These are phyloP conservation scores for Larix kaempferi DNA, from an alignment of 75 land plant species.

Conservation along the genomic window DNA sequence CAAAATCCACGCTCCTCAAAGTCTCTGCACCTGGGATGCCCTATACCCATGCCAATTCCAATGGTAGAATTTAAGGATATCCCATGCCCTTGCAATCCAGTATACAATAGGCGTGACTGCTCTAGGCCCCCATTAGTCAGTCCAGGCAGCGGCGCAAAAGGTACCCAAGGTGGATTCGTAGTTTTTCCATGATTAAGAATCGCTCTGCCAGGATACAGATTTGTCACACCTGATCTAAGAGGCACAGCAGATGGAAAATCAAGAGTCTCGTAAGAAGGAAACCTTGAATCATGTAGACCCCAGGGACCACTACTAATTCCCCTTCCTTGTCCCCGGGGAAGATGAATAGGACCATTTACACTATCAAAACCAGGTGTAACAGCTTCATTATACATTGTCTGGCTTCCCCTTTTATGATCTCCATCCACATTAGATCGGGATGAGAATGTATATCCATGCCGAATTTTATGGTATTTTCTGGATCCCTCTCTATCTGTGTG, in stretches of 20 bases:
- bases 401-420: slow-evolving; percentile 39
- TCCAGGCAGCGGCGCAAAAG: slow-evolving; percentile 58
- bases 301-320: slow-evolving; percentile 37
- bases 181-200: slow-evolving; percentile 48
- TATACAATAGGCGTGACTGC: slow-evolving; percentile 45
- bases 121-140: slow-evolving; percentile 63
- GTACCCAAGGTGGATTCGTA: slow-evolving; percentile 46
- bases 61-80: slow-evolving; percentile 18
- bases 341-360: slow-evolving; percentile 21
- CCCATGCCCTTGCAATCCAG: slow-evolving; percentile 43
- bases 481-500: slow-evolving; percentile 34
- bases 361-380: slow-evolving; percentile 31
- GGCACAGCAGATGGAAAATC: slow-evolving; percentile 55
- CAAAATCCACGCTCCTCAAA: slow-evolving; percentile 99
- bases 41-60: slow-evolving; percentile 38
- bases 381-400: slow-evolving; percentile 35
- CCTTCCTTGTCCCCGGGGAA: slow-evolving; percentile 52
- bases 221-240: slow-evolving; percentile 31
- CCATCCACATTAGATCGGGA: slow-evolving; percentile 31
- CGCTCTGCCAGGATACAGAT: slow-evolving; percentile 56
- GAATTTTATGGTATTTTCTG: slow-evolving; percentile 46
- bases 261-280: slow-evolving; percentile 41
- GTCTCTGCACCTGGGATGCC: slow-evolving; percentile 81
- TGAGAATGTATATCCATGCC: slow-evolving; percentile 11
- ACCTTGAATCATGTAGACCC: slow-evolving; percentile 55